Base-by-base conservation (phyloP, 148 eudicot species). In the Fagopyrum tataricum region DNA sequence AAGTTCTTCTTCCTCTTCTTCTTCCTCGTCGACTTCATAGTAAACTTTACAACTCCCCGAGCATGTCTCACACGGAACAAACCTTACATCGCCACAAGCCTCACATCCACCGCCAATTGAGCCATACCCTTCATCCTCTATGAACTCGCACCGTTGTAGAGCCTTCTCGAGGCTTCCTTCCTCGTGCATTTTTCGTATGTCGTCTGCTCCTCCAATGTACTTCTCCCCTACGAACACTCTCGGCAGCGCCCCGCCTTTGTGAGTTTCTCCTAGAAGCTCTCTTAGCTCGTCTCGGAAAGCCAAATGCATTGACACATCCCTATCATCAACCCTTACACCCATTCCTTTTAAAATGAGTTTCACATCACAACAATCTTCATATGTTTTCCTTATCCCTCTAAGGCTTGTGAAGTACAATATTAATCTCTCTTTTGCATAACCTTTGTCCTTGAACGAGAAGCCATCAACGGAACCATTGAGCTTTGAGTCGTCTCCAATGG, bases 331-430 rank as follows among this genome's bases (percentile, higher is more conserved):
- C 43, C 78, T 82, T 70, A 89, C 77, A 1, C 73, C 58, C 73
- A 88, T 79, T 0, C 96, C 88, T 44, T 83, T 95, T 13, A 94
- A 40, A 26, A 81, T 79, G 0, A 89, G 80, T 24, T 93, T 75
- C 2, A 81, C 97, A 0, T 14, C 79, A 72, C 90, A 87, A 72
- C 98, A 94, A 14, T 88, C 96, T 88, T 94, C 98, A n/a, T 89
- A 94, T 0, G 98, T 94, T 84, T 94, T 94, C 78, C 98, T 78
- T 31, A 94, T 91, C 0, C 98, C 98, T 75, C 98, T 77, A 80
- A 94, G 71, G 4, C 96, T 91, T 0, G 98, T 94, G 0, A 90
- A 89, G 85, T 91, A 94, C 0, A 91, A 75, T 0, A 94, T 82
- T 0, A 88, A 6, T 21, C 44, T 67, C 46, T 67, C 71, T 23